A percentile compares a stretch with the other conserved stretches of the same genome.
Evolutionary conservation across 441 rosid genomes (phyloP).

Genomic region (Iberis amara): DNA sequence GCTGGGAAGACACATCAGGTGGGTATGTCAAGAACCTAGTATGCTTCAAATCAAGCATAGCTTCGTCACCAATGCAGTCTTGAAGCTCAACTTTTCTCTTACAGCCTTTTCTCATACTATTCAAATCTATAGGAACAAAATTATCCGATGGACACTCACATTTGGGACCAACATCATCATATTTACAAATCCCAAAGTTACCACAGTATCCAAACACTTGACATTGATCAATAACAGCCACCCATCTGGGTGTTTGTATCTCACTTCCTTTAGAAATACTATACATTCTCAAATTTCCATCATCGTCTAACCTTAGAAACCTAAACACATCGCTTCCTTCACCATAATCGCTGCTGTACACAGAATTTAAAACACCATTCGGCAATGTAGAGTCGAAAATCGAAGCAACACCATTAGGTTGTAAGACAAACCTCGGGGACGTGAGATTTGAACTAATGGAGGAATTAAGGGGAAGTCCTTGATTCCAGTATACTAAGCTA

Average conservation of each 20-base stretch:
- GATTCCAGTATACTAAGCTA: slow-evolving; percentile 42
- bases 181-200: slow-evolving; percentile 54
- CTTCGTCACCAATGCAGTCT: slow-evolving; percentile 41
- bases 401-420: slow-evolving; percentile 39
- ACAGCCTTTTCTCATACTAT: slow-evolving; percentile 50
- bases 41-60: slow-evolving; percentile 47
- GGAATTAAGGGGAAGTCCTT: slow-evolving; percentile 41
- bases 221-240: slow-evolving; percentile 60
- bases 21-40: slow-evolving; percentile 47
- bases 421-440: slow-evolving; percentile 44
- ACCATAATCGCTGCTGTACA: slow-evolving; percentile 53
- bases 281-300: slow-evolving; percentile 63
- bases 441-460: slow-evolving; percentile 38
- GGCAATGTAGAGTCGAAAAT: slow-evolving; percentile 34
- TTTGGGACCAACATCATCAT: slow-evolving; percentile 37
- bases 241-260: slow-evolving; percentile 35
- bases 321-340: slow-evolving; percentile 48
- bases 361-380: slow-evolving; percentile 28
- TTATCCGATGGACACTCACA: slow-evolving; percentile 64
- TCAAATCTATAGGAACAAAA: slow-evolving; percentile 46
- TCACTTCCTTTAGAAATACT: slow-evolving; percentile 37
- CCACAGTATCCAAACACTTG: slow-evolving; percentile 64
- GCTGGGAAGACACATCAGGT: slow-evolving; percentile 44
- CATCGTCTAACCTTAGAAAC: slow-evolving; percentile 48
- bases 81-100: slow-evolving; percentile 46